phyloP scores from a whole-genome alignment of 192 early-diverging fungal genomes.

The Backusella westeae region DNA sequence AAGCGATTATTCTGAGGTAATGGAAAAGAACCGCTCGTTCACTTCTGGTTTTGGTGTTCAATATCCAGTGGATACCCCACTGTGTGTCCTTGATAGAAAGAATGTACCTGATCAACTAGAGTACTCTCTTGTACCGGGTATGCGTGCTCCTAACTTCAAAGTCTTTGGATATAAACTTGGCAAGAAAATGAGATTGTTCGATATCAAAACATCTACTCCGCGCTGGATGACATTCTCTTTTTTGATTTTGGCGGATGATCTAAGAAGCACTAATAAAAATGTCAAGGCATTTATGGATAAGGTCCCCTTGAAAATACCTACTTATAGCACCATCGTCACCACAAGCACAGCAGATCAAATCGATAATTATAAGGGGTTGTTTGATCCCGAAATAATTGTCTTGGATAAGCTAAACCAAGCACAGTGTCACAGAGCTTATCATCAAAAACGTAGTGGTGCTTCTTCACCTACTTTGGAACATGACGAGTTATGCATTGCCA shows the following conservation, averaged over 20 bases:
- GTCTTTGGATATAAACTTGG: slow-evolving; percentile 12
- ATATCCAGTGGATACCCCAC: neutral
- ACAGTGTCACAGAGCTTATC: slow-evolving; percentile 26
- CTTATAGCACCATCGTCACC: neutral
- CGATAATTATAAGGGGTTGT: neutral
- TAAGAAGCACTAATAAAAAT: neutral
- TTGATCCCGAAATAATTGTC: neutral
- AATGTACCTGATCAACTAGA: neutral
- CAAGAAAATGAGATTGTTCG: slow-evolving; percentile 24
- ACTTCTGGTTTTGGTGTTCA: slow-evolving; percentile 29
- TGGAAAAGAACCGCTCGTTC: slow-evolving; percentile 17
- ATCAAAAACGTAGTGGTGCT: neutral
- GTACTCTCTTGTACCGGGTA: neutral
- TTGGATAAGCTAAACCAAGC: slow-evolving; percentile 30
- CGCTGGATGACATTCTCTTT: slow-evolving; percentile 14
- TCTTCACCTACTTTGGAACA: neutral
- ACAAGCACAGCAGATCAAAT: slow-evolving; percentile 17
- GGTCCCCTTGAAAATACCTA: neutral
- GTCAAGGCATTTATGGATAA: neutral
- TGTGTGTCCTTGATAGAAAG: neutral
- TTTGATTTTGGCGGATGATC: slow-evolving; percentile 17
- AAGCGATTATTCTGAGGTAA: slow-evolving; percentile 5
- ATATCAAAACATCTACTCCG: neutral
- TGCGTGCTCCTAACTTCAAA: slow-evolving; percentile 28
- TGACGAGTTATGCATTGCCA: neutral